Percentiles rank a stretch among this genome's conserved stretches.
Conservation (phyloP, 164 flowering plant species). For the Nymphaea colorata region DNA sequence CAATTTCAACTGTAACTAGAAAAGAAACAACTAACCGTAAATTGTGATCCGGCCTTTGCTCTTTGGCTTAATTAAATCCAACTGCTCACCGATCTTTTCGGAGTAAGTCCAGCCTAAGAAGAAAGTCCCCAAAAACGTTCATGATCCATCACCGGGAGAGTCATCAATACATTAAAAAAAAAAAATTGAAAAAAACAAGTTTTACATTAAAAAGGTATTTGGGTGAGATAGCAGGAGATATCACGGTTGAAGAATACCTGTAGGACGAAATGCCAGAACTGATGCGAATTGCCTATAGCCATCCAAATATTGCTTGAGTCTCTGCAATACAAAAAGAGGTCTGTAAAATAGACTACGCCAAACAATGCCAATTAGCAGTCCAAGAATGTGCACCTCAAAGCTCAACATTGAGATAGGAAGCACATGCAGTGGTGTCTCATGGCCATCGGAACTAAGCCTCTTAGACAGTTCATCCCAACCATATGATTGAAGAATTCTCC, state of each 20-base stretch:
- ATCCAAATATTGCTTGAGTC: conserved; percentile 33
- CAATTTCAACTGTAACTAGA: neutral
- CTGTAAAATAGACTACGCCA: neutral
- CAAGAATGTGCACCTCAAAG: conserved; percentile 30
- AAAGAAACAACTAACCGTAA: conserved; percentile 36
- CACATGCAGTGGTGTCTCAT: conserved; percentile 53
- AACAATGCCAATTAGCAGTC: no score
- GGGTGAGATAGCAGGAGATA: neutral
- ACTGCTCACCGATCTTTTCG: conserved; percentile 31
- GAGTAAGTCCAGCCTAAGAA: conserved; percentile 66
- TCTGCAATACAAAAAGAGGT: conserved; percentile 17
- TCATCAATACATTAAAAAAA: neutral
- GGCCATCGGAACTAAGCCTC: conserved; percentile 35
- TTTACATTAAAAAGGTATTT: neutral
- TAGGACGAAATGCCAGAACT: conserved; percentile 71
- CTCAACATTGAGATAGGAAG: conserved; percentile 48
- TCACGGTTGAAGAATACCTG: conserved; percentile 29
- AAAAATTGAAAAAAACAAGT: neutral
- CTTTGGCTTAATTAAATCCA: conserved; percentile 49
- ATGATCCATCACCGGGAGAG: neutral
- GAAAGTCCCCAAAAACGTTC: neutral
- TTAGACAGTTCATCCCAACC: conserved; percentile 47
- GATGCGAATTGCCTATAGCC: conserved; percentile 23
- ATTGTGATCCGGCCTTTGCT: conserved; percentile 38
- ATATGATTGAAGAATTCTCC: conserved; percentile 45